These are phyloP conservation scores for Metrosideros polymorpha DNA, from an alignment of 441 rosid genomes.

Conservation along the genomic window DNA sequence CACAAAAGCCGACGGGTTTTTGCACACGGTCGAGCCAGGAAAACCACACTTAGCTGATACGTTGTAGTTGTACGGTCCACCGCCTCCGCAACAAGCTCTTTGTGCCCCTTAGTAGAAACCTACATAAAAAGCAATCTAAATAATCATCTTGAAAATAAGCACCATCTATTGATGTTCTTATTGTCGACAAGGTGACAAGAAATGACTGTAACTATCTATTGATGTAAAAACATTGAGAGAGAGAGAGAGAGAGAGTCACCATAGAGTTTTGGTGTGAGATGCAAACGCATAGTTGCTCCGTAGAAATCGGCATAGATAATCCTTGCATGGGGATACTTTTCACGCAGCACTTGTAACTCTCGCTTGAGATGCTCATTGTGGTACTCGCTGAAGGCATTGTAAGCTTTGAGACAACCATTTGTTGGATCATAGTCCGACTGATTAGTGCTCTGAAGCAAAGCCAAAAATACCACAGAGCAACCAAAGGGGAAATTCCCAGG, in stretches of 20 bases:
- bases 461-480: slow-evolving; percentile 46
- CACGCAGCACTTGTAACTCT: slow-evolving; percentile 25
- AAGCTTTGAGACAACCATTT: slow-evolving; percentile 34
- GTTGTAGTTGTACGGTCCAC: slow-evolving; percentile 59
- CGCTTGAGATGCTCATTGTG: slow-evolving; percentile 41
- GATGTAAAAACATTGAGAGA: no score
- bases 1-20: slow-evolving; percentile 30
- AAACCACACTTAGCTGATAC: slow-evolving; percentile 40
- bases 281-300: slow-evolving; percentile 35
- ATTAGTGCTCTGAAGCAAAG: slow-evolving; percentile 24
- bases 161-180: no score
- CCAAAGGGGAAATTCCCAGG: slow-evolving; percentile 72
- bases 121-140: not conserved
- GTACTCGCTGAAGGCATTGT: slow-evolving; percentile 37
- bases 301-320: slow-evolving; percentile 69
- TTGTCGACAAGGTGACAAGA: no score
- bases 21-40: slow-evolving; percentile 38
- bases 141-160: not conserved
- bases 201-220: no score
- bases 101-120: slow-evolving; percentile 39
- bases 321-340: slow-evolving; percentile 35
- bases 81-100: slow-evolving; percentile 64
- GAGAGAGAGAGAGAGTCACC: slow-evolving; percentile 12
- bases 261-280: slow-evolving; percentile 31
- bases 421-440: slow-evolving; percentile 33